Evolutionary conservation across 1,284 basidiomycete species (phyloP).

Genomic region (Sporisorium sorghi): DNA sequence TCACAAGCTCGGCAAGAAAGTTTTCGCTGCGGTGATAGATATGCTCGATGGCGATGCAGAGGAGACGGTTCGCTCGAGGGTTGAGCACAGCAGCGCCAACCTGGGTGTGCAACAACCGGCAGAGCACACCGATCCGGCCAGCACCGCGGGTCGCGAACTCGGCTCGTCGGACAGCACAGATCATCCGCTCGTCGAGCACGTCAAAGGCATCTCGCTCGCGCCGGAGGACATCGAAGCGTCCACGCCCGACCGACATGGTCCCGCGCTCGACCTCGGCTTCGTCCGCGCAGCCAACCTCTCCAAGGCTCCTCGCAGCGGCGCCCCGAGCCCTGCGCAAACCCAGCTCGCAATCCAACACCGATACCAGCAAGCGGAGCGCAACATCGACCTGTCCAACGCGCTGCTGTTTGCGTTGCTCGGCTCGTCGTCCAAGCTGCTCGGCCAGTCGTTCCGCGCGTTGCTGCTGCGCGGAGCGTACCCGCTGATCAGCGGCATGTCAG

Average conservation of each 20-base stretch:
- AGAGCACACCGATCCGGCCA: neutral
- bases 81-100: too few species aligned
- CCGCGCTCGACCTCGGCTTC: conserved; percentile 51
- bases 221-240: conserved; percentile 14
- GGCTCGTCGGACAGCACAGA: neutral
- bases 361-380: conserved; percentile 9
- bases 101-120: neutral
- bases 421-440: conserved; percentile 52
- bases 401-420: conserved; percentile 50
- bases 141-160: neutral
- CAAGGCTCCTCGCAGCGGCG: neutral
- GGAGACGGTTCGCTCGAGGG: conserved; percentile 18
- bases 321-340: neutral
- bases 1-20: conserved; percentile 45
- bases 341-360: conserved; percentile 15
- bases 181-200: conserved; percentile 17
- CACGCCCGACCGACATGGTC: conserved; percentile 32
- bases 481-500: conserved; percentile 52
- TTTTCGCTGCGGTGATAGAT: conserved; percentile 40
- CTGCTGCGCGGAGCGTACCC: conserved; percentile 60
- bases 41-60: conserved; percentile 54
- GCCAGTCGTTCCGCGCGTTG: conserved; percentile 50
- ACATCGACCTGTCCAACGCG: conserved; percentile 28
- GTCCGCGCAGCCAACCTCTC: conserved; percentile 38
- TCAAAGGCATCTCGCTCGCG: conserved; percentile 36